These are phyloP conservation scores for Cymbopogon flexuosus DNA, from an alignment of 202 grass and related monocot genomes.

Conservation along the genomic window DNA sequence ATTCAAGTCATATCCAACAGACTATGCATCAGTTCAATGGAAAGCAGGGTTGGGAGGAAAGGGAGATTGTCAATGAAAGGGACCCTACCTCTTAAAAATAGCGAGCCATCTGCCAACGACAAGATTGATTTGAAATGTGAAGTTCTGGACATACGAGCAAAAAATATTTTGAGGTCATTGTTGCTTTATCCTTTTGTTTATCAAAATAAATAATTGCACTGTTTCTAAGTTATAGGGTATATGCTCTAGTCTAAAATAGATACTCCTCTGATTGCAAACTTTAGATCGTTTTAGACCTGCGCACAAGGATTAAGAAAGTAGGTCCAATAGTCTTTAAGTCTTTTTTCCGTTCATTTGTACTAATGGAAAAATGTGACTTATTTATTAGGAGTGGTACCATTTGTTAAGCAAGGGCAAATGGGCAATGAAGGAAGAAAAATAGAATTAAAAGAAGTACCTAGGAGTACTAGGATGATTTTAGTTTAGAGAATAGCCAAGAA, in stretches of 20 bases:
- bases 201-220: conserved; percentile 13
- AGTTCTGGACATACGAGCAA: conserved; percentile 87
- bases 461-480: neutral
- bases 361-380: neutral
- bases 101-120: conserved; percentile 65
- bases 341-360: neutral
- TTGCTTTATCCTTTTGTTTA: conserved; percentile 25
- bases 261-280: neutral
- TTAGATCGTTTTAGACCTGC: neutral
- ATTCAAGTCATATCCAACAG: conserved; percentile 80
- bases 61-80: conserved; percentile 93
- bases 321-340: neutral
- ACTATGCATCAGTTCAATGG: conserved; percentile 80
- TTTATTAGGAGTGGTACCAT: neutral
- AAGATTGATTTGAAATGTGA: conserved; percentile 99
- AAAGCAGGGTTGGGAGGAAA: conserved; percentile 93
- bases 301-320: neutral
- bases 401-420: neutral
- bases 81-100: conserved; percentile 73
- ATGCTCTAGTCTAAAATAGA: neutral
- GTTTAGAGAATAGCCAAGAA: neutral
- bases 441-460: neutral
- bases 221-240: conserved; percentile 14
- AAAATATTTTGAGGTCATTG: conserved; percentile 84
- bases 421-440: neutral